A percentile compares a stretch with the other conserved stretches of the same genome.
These are phyloP conservation scores for Anthracocystis walkeri DNA, from an alignment of 1,284 basidiomycete genomes.

Conservation along the genomic window DNA sequence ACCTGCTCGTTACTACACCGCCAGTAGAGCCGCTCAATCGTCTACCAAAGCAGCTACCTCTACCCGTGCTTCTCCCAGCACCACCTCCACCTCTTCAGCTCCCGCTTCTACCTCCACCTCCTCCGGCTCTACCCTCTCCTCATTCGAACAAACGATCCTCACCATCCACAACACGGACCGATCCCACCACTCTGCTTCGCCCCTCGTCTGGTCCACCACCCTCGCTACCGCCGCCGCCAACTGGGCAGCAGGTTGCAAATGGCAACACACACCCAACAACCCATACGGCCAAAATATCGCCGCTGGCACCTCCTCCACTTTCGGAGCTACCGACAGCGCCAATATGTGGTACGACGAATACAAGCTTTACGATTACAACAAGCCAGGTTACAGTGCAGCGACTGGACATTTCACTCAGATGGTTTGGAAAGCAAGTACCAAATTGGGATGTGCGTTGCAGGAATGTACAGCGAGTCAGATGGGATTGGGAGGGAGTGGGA, in stretches of 20 bases:
- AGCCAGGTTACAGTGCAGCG: constrained; percentile 30
- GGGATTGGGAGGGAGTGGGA: constrained; percentile 9
- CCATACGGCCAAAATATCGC: constrained; percentile 55
- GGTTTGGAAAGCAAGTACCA: constrained; percentile 42
- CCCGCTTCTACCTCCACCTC: not conserved
- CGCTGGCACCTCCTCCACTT: constrained; percentile 21
- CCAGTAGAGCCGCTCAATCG: not conserved
- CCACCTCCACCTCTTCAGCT: not conserved
- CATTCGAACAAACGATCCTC: constrained; percentile 21
- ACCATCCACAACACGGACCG: constrained; percentile 41
- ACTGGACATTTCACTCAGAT: constrained; percentile 60
- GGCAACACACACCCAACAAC: constrained; percentile 49
- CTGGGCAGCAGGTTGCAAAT: constrained; percentile 39
- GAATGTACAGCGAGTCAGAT: constrained; percentile 23
- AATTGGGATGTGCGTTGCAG: constrained; percentile 42
- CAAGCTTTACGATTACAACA: constrained; percentile 38
- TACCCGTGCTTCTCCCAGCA: not conserved
- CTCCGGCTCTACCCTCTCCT: constrained; percentile 2
- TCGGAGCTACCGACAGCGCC: constrained; percentile 26
- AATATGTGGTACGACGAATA: constrained; percentile 52
- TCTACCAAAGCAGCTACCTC: not conserved
- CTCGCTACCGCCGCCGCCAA: constrained; percentile 32
- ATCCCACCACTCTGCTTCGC: constrained; percentile 24
- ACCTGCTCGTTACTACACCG: not conserved
- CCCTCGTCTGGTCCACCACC: constrained; percentile 40